Evolutionary conservation across 2,329 filamentous ascomycete species (phyloP), one percentile per base, ranked within the genome.

Genomic region (Drechmeria coniospora): DNA sequence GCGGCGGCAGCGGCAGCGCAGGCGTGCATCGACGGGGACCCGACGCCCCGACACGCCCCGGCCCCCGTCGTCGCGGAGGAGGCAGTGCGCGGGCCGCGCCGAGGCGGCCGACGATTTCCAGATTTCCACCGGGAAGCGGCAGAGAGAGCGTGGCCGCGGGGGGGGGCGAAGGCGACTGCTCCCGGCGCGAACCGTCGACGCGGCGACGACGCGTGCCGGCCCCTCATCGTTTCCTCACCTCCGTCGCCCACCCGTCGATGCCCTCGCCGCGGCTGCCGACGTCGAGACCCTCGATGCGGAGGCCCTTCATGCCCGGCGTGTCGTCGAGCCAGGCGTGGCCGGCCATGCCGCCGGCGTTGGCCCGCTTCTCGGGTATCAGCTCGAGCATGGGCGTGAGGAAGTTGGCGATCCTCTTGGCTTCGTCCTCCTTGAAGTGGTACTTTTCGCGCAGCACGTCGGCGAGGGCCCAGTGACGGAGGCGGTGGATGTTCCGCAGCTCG

Each of bases 301-400:
- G 56, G 8, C 67, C 69, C 43, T 86, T 76, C 86, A 98, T 95
- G 6, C 86, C 87, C 19, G 78, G 76, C 3, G 86, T 86, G 39
- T 84, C 79, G 35, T 80, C 73, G 39, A 95, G 55, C 68, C 87
- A 95, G 5, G 61, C 50, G 42, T 92, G 83, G 6, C 78, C 76
- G 4, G 80, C 76, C 90, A 95, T 95, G 5, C 90, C 90, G 20
- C 90, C 90, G 1, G 90, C 90, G 48, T 95, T 98, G 8, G 90
- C 90, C 22, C 90, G 67, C 53, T 82, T 80, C 34, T 87, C 82
- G 0, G 90, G 90, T 22, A 83, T 58, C 15, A 98, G 61, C 51
- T 94, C 83, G 21, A 98, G 63, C 83, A 95, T 92, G 1, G 90
- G 90, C 1, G 75, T 63, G 32, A 98, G 53, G 54, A 98, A 94